Percentiles rank a stretch among this genome's conserved stretches.
Evolutionary conservation across 2,329 filamentous ascomycete species (phyloP).

Genomic region (Gliomastix tumulicola): DNA sequence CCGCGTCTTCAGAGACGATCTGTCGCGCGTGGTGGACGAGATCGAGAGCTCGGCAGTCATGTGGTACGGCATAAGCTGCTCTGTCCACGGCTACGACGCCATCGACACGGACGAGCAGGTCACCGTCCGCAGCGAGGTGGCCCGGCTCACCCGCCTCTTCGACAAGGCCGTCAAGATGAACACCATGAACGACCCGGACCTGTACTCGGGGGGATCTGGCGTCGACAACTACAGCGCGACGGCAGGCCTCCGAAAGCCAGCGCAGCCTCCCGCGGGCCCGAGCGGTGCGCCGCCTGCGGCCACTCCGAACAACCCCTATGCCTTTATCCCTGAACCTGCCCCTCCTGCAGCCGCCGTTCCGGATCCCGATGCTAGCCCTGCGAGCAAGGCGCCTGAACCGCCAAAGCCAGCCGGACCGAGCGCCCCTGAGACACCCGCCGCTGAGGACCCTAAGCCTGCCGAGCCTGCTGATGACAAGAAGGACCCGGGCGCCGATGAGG

Average conservation of each 20-base stretch:
- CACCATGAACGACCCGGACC: constrained; percentile 12
- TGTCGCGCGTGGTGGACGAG: constrained; percentile 12
- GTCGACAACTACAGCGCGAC: constrained; percentile 6
- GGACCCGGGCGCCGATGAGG: too few species aligned
- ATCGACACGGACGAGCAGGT: constrained; percentile 13
- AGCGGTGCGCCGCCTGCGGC: not conserved
- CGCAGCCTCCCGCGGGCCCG: not conserved
- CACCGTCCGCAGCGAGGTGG: constrained; percentile 12
- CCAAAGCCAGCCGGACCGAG: constrained; percentile 2
- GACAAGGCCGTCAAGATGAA: constrained; percentile 13
- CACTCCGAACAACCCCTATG: constrained; percentile 1
- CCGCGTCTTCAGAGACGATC: constrained; percentile 13
- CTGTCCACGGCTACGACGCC: constrained; percentile 10
- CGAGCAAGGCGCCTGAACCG: constrained; percentile 6
- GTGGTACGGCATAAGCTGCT: constrained; percentile 12
- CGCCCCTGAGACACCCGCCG: not conserved
- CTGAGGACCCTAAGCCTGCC: not conserved
- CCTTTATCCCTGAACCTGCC: not conserved
- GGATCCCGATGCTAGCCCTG: constrained; percentile 6
- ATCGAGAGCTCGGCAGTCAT: constrained; percentile 14
- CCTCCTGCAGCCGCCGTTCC: not conserved
- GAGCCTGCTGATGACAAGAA: constrained; percentile 1
- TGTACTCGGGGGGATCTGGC: constrained; percentile 8
- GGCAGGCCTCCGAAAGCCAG: constrained; percentile 8
- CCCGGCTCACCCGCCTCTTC: constrained; percentile 11